Evolutionary conservation across 2,329 filamentous ascomycete species (phyloP).

Genomic region (Corinectria fuckeliana): DNA sequence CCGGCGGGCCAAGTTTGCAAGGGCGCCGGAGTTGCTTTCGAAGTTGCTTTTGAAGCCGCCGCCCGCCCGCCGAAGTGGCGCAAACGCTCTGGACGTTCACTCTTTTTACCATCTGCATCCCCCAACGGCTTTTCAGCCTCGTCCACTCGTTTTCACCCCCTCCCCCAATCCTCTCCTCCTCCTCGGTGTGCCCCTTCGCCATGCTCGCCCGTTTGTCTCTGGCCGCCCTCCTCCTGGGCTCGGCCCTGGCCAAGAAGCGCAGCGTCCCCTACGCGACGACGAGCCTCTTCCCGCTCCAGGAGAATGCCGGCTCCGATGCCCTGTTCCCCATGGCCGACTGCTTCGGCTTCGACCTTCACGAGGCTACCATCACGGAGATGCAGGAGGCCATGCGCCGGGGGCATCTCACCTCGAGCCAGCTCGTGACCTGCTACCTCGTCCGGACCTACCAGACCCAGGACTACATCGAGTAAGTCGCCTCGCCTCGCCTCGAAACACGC

Average conservation of each 20-base stretch:
- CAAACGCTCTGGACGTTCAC: neutral
- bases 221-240: slow-evolving; percentile 31
- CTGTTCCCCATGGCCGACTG: slow-evolving; percentile 70
- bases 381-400: slow-evolving; percentile 63
- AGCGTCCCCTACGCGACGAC: slow-evolving; percentile 35
- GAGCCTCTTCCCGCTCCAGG: slow-evolving; percentile 43
- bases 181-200: neutral
- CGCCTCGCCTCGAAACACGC: no score
- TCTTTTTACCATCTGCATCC: neutral
- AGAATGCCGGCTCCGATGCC: slow-evolving; percentile 45
- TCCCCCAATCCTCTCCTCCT: neutral
- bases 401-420: slow-evolving; percentile 61
- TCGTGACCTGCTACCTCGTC: slow-evolving; percentile 68
- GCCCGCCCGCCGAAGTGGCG: neutral
- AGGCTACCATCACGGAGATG: slow-evolving; percentile 73
- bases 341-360: slow-evolving; percentile 66
- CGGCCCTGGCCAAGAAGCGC: slow-evolving; percentile 22
- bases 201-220: slow-evolving; percentile 34
- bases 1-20: neutral
- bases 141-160: neutral
- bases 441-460: slow-evolving; percentile 66
- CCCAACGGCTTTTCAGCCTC: neutral
- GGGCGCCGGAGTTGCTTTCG: neutral
- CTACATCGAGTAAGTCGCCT: slow-evolving; percentile 63
- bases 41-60: slow-evolving; percentile 3